Base-by-base conservation (phyloP, 345 rosid species). In the Raphanus raphanistrum region DNA sequence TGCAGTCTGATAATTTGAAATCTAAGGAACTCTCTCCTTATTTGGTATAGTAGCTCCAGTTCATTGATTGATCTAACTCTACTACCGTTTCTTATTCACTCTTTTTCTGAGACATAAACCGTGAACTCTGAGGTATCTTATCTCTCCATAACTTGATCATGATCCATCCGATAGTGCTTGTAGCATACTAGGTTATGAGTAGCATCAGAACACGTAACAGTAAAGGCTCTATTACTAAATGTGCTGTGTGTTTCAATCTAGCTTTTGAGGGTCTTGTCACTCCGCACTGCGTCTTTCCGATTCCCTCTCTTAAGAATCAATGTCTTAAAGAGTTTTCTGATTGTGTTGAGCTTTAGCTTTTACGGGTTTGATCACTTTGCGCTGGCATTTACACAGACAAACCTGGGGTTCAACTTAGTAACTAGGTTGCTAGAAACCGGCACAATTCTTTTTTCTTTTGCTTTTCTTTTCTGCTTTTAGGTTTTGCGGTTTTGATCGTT, bases 121-220 rank as follows among this genome's bases (percentile, higher is more conserved):
- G 0, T 21, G 15, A 63, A 28, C 35, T 70, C 7, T 63, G 26
- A 54, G 21, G 21, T 64, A 38, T 48, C 54, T 77, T n/a, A 48
- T 33, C 36, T 33, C 36, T 33, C 36, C 36, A 33, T 33, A 33
- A 33, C 63, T 28, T 57, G 27, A 58, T 67, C 68, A 31, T 63
- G 65, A 76, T 62, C 70, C 17, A 76, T 50, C 66, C n/a, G 25
- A 5, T 10, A 69, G 2, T 54, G 59, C 65, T 62, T 63, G 58
- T 36, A 61, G 74, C 48, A 26, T 15, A 8, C 63, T 45, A 69
- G 63, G 41, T 69, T 45, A 9, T 45, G 63, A 41, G 26, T 55
- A n/a, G 13, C 26, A 15, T 6, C 16, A 52, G 58, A 52, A 16
- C 26, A 2, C 58, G 25, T 10, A 15, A 16, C 26, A 6, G 25